Evolutionary conservation across 2,329 filamentous ascomycete species (phyloP).

Genomic region (Dactylellina drechsleri): DNA sequence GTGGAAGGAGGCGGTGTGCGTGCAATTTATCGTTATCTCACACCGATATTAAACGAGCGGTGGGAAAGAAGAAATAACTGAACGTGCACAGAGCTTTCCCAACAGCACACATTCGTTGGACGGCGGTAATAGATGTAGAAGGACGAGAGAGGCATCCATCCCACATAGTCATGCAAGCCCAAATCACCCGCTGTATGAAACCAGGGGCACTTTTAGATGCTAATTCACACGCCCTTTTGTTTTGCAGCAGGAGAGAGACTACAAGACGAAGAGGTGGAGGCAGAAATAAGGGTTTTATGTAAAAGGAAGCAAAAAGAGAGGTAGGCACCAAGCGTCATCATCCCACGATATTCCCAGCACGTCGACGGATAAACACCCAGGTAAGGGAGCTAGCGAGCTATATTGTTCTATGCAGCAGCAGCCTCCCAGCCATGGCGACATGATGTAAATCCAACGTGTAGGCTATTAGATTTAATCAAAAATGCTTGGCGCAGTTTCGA

Average conservation of each 20-base stretch:
- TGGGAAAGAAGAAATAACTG: no score
- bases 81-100: no score
- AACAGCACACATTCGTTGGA: no score
- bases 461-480: no score
- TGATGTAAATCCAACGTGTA: no score
- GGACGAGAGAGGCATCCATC: conserved; percentile 1
- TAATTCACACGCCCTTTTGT: conserved; percentile 36
- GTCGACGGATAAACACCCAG: conserved; percentile 25
- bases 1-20: conserved; percentile 7
- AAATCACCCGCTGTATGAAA: conserved; percentile 54
- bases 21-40: no score
- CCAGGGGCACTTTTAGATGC: conserved; percentile 46
- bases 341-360: conserved; percentile 42
- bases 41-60: no score
- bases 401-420: neutral
- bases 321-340: conserved; percentile 25
- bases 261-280: neutral
- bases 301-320: conserved; percentile 6
- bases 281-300: conserved; percentile 3
- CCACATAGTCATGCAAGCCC: conserved; percentile 48
- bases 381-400: conserved; percentile 14
- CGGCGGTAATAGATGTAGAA: neutral
- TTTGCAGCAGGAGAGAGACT: neutral
- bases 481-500: no score
- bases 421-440: no score